Evolutionary conservation across 306 rosid species (phyloP), one percentile per base, ranked within the genome.

Genomic region (Phaseolus lunatus): DNA sequence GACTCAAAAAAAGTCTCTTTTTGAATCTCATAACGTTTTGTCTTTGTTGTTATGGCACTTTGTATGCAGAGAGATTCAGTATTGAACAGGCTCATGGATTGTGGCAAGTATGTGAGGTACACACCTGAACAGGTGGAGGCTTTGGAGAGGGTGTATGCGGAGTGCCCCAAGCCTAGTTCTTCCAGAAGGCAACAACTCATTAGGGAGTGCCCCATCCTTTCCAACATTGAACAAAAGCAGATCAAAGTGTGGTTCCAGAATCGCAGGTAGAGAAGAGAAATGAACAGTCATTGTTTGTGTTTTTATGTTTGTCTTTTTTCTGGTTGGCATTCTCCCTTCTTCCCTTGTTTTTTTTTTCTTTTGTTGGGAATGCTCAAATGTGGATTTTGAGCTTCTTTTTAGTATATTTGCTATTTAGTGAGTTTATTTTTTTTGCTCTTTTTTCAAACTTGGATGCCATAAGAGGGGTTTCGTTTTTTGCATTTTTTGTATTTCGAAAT

Each of bases 181-280:
- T 78, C 90, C 56, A 86, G 85, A 72, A 89, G 97, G 75, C 96
- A 91, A 74, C 97, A 91, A 50, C 87, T 91, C 63, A 89, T 91
- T 35, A 86, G 97, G 75, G 97, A 91, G 64, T 89, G 90, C 6
- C 94, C 90, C 23, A 82, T 91, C 70, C 92, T 91, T 73, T 77
- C 84, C 52, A 89, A 89, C 72, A 91, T 91, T 78, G 94, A 89
- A 81, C 90, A 94, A 1, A 91, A 88, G 67, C 97, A 91, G 87
- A 87, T 91, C 87, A 91, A 91, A 88, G 97, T 91, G 12, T 91
- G 94, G 97, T 91, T 91, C 80, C 97, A 89, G 84, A 91, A 91
- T 71, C 92, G 97, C 78, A 91, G 97, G 97, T 91, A 78, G 12
- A 33, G 23, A 63, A n/a, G 62, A 22, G 9, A 10, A 20, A 5